Evolutionary conservation across 495 filamentous ascomycete species (phyloP).

Genomic region (Elaphomyces granulatus): DNA sequence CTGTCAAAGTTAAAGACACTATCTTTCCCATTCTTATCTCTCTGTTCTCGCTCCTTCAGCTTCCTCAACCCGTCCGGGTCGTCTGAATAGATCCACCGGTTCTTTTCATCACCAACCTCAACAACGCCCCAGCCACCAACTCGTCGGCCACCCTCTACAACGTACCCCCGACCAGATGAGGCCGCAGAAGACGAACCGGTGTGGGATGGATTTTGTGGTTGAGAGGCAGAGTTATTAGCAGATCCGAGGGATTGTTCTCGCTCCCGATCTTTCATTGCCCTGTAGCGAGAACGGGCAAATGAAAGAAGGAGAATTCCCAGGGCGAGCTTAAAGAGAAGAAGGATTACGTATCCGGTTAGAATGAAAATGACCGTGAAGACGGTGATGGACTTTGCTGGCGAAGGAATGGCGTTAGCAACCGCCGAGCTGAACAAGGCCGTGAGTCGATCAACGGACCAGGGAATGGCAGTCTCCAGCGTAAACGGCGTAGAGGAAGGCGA

Average conservation of each 20-base stretch:
- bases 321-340: slow-evolving; percentile 64
- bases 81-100: slow-evolving; percentile 75
- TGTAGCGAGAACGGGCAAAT: slow-evolving; percentile 62
- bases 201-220: slow-evolving; percentile 3
- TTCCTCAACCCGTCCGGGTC: slow-evolving; percentile 55
- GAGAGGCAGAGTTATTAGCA: neutral
- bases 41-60: slow-evolving; percentile 45
- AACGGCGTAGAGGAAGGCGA: slow-evolving; percentile 21
- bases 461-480: slow-evolving; percentile 25
- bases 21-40: slow-evolving; percentile 41
- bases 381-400: slow-evolving; percentile 28
- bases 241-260: slow-evolving; percentile 25
- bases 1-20: slow-evolving; percentile 42
- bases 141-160: slow-evolving; percentile 54
- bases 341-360: slow-evolving; percentile 59
- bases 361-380: slow-evolving; percentile 61
- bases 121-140: slow-evolving; percentile 71
- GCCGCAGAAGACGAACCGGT: slow-evolving; percentile 6
- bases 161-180: slow-evolving; percentile 28
- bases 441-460: slow-evolving; percentile 22
- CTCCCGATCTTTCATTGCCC: slow-evolving; percentile 63
- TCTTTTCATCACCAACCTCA: slow-evolving; percentile 78
- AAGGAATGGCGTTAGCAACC: slow-evolving; percentile 31
- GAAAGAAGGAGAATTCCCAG: slow-evolving; percentile 70
- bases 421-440: slow-evolving; percentile 23